Conservation (phyloP, 2,329 filamentous ascomycete genomes). For the Clarireedia hainanense region DNA sequence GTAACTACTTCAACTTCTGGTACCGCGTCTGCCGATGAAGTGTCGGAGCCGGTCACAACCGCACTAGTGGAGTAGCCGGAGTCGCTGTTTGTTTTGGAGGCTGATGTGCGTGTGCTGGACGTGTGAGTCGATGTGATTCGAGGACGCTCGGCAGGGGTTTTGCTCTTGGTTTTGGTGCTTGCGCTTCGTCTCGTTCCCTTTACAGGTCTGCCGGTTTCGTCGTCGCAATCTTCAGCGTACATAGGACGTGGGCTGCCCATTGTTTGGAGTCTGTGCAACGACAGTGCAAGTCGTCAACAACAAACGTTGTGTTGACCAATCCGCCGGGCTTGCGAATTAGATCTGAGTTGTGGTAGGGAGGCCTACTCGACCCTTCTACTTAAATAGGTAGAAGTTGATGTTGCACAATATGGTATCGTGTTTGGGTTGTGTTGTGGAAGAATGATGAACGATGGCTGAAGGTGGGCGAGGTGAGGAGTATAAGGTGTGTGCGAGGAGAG, state of each 20-base stretch:
- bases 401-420: slow-evolving; percentile 1
- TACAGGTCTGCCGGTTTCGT: slow-evolving; percentile 17
- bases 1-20: neutral
- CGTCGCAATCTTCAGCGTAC: slow-evolving; percentile 24
- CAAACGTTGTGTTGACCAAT: neutral
- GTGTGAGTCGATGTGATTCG: slow-evolving; percentile 1
- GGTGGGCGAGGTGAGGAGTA: neutral
- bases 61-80: slow-evolving; percentile 10
- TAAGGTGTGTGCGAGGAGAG: slow-evolving; percentile 1
- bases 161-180: slow-evolving; percentile 14
- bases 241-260: slow-evolving; percentile 19
- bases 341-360: neutral
- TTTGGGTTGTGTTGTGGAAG: neutral
- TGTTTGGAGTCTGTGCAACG: slow-evolving; percentile 4
- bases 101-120: neutral
- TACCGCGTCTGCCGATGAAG: slow-evolving; percentile 1
- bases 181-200: slow-evolving; percentile 19
- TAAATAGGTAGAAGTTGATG: slow-evolving; percentile 4
- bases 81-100: slow-evolving; percentile 7
- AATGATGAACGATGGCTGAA: neutral
- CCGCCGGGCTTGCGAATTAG: neutral
- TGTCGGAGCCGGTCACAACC: slow-evolving; percentile 2
- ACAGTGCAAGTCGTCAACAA: slow-evolving; percentile 7
- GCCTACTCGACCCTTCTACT: slow-evolving; percentile 3
- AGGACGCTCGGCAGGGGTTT: neutral